Conservation (phyloP, 1,284 basidiomycete genomes). For the Amylostereum areolatum region DNA sequence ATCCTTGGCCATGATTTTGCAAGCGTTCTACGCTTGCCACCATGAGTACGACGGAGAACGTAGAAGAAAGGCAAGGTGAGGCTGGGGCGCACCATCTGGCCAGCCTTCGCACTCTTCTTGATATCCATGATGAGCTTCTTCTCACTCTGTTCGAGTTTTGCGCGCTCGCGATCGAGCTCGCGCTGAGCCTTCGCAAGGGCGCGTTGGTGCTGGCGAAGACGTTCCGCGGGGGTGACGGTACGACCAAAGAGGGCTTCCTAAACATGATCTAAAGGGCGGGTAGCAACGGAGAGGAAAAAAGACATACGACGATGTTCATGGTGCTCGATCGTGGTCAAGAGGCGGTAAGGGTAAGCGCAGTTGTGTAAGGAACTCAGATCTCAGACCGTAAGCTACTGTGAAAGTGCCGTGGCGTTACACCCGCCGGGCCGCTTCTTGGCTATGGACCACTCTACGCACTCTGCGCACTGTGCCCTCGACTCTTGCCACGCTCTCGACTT, state of each 20-base stretch:
- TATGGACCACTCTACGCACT: too few species aligned
- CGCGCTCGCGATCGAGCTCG: constrained; percentile 92
- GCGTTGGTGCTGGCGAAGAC: constrained; percentile 93
- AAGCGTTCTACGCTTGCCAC: constrained; percentile 66
- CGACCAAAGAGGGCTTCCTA: constrained; percentile 95
- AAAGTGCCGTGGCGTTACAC: too few species aligned
- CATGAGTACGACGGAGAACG: constrained; percentile 10
- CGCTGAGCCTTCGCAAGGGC: constrained; percentile 94
- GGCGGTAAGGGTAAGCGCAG: constrained; percentile 2
- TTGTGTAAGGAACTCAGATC: not conserved
- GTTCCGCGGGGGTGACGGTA: constrained; percentile 91
- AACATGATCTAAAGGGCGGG: constrained; percentile 8
- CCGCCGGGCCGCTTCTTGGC: too few species aligned
- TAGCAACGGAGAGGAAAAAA: not conserved
- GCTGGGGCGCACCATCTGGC: constrained; percentile 77
- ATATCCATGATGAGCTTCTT: constrained; percentile 93
- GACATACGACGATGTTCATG: constrained; percentile 72
- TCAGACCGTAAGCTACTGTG: not conserved
- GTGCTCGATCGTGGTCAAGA: constrained; percentile 11
- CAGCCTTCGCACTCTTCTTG: constrained; percentile 92
- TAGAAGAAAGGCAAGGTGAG: constrained; percentile 4
- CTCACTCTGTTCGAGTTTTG: constrained; percentile 92
- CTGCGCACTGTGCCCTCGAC: constrained; percentile 43
- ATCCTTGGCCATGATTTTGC: constrained; percentile 99
- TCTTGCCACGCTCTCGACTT: constrained; percentile 55